Evolutionary conservation across 768 basidiomycete genomes (phyloP).

Genomic region (Lyophyllum semitale): DNA sequence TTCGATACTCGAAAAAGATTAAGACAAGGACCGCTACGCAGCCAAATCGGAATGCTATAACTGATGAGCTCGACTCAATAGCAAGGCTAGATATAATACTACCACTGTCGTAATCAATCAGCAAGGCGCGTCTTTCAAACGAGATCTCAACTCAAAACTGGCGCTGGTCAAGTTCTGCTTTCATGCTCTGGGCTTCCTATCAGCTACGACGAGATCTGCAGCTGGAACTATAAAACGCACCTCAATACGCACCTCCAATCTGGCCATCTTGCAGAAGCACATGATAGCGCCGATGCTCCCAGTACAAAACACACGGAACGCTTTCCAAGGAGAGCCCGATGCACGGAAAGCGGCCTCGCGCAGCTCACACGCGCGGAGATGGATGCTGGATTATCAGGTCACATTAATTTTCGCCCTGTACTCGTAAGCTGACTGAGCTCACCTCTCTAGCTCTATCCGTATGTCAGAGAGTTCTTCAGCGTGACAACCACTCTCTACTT

Average conservation of each 20-base stretch:
- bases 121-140: too few relatives aligned
- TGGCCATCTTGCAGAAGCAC: background rate
- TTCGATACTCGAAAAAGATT: too few relatives aligned
- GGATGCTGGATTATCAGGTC: background rate
- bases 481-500: background rate
- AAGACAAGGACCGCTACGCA: too few relatives aligned
- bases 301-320: background rate
- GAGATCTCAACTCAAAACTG: too few relatives aligned
- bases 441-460: background rate
- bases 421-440: background rate
- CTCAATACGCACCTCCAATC: background rate
- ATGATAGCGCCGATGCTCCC: background rate
- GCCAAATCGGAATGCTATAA: too few relatives aligned
- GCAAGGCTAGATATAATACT: too few relatives aligned
- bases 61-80: too few relatives aligned
- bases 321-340: background rate
- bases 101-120: too few relatives aligned
- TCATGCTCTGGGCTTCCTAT: too few relatives aligned
- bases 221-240: background rate
- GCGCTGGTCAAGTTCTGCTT: too few relatives aligned
- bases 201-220: too few relatives aligned
- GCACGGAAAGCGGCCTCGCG: background rate
- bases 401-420: background rate
- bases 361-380: background rate
- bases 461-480: background rate